Percentiles rank a stretch among this genome's conserved stretches.
Evolutionary conservation across 2,329 filamentous ascomycete genomes (phyloP).

Genomic region (Alternaria tenuissima): DNA sequence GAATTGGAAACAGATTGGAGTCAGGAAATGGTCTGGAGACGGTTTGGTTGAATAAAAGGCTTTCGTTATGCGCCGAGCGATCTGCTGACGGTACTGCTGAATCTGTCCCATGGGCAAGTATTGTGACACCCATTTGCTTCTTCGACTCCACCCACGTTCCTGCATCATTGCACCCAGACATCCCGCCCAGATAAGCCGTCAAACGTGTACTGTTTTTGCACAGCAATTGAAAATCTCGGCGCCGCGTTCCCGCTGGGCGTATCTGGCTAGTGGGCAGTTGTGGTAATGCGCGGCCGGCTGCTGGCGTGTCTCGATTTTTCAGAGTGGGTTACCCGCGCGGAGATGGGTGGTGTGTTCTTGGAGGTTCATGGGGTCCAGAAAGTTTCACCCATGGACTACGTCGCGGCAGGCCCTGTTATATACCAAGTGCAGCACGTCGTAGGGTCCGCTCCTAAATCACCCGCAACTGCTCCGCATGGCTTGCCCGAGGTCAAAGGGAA

Average conservation of each 20-base stretch:
- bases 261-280: constrained; percentile 24
- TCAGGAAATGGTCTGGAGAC: constrained; percentile 10
- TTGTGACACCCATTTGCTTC: constrained; percentile 30
- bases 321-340: constrained; percentile 26
- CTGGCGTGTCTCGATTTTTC: constrained; percentile 25
- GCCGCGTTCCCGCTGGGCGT: constrained; percentile 21
- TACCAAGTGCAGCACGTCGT: constrained; percentile 26
- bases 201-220: constrained; percentile 27
- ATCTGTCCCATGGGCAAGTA: constrained; percentile 11
- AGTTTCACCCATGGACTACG: constrained; percentile 6
- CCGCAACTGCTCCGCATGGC: constrained; percentile 35
- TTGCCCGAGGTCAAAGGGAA: constrained; percentile 35
- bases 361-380: constrained; percentile 27
- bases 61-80: constrained; percentile 15
- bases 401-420: constrained; percentile 36
- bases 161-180: constrained; percentile 30
- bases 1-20: constrained; percentile 25
- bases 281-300: constrained; percentile 37
- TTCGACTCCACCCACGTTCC: constrained; percentile 35
- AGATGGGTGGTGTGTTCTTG: constrained; percentile 22
- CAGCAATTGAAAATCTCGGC: constrained; percentile 36
- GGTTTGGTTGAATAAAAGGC: constrained; percentile 12
- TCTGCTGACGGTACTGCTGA: constrained; percentile 21
- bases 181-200: constrained; percentile 40
- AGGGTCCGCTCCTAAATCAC: constrained; percentile 34